Percentiles rank a stretch among this genome's conserved stretches.
phyloP scores from a whole-genome alignment of 1,284 basidiomycete species.

The Ceratobasidium sp. region DNA sequence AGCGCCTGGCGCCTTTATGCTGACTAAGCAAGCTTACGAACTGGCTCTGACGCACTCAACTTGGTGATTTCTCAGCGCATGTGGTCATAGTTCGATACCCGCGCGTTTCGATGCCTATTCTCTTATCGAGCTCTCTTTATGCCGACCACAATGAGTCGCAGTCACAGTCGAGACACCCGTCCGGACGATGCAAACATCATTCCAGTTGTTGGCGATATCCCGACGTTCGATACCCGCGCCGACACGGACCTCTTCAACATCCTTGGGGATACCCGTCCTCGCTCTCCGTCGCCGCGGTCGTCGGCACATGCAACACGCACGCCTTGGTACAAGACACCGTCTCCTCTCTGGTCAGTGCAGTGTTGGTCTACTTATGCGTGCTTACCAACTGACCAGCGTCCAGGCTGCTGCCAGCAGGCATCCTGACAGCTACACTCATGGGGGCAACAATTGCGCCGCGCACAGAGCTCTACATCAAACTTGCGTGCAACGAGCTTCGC shows the following conservation, averaged over 20 bases:
- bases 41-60: neutral
- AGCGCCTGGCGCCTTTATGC: neutral
- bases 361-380: neutral
- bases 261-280: neutral
- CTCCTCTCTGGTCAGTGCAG: constrained; percentile 36
- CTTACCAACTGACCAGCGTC: constrained; percentile 7
- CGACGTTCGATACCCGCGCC: constrained; percentile 32
- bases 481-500: constrained; percentile 43
- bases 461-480: constrained; percentile 44
- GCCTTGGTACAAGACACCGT: constrained; percentile 39
- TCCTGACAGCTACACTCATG: constrained; percentile 32
- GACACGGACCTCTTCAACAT: constrained; percentile 26
- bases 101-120: constrained; percentile 10
- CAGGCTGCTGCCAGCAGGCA: constrained; percentile 39
- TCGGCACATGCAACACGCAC: neutral
- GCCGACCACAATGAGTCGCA: constrained; percentile 11
- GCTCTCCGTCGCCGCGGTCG: constrained; percentile 14
- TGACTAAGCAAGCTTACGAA: neutral
- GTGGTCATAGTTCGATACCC: constrained; percentile 7
- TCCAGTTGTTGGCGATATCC: constrained; percentile 14
- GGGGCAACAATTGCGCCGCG: constrained; percentile 38
- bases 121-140: constrained; percentile 5
- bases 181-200: neutral
- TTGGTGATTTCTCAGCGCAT: neutral
- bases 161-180: neutral